phyloP scores from a whole-genome alignment of 139 green algal genomes.

The Parachlorella kessleri region DNA sequence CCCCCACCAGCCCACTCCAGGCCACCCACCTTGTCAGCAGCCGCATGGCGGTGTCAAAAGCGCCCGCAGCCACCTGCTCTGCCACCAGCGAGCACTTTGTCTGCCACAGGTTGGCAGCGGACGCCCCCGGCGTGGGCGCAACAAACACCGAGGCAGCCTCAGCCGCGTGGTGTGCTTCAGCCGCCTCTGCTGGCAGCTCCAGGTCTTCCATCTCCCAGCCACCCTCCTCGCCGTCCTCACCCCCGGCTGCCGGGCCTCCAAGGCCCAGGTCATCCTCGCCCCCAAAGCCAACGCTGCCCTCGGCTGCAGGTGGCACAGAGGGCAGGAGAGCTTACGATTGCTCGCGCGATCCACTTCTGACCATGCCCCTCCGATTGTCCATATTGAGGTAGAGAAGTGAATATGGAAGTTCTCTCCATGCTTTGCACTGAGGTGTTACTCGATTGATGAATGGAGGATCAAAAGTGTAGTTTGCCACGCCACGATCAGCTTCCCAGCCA shows the following conservation, averaged over 20 bases:
- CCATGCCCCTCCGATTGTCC: too few species aligned
- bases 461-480: too few species aligned
- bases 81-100: slow-evolving; percentile 77
- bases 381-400: too few species aligned
- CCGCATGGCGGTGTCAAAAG: slow-evolving; percentile 91
- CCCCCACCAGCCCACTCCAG: background rate
- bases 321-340: too few species aligned
- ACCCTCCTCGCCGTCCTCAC: slow-evolving; percentile 68
- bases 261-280: slow-evolving; percentile 32
- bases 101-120: slow-evolving; percentile 82
- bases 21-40: slow-evolving; percentile 65
- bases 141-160: slow-evolving; percentile 67
- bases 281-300: slow-evolving; percentile 36
- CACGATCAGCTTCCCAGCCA: too few species aligned
- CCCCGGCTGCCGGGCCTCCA: too few species aligned
- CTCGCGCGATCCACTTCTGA: too few species aligned
- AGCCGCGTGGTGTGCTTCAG: slow-evolving; percentile 11
- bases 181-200: slow-evolving; percentile 77
- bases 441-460: too few species aligned
- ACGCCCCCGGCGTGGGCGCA: slow-evolving; percentile 75
- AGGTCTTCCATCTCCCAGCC: slow-evolving; percentile 98
- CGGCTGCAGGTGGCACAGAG: slow-evolving; percentile 11
- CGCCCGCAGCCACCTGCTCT: slow-evolving; percentile 86
- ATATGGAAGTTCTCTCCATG: too few species aligned
- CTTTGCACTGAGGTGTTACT: too few species aligned